These are phyloP conservation scores for Houttuynia cordata DNA, from an alignment of 164 flowering plant genomes.

Conservation along the genomic window DNA sequence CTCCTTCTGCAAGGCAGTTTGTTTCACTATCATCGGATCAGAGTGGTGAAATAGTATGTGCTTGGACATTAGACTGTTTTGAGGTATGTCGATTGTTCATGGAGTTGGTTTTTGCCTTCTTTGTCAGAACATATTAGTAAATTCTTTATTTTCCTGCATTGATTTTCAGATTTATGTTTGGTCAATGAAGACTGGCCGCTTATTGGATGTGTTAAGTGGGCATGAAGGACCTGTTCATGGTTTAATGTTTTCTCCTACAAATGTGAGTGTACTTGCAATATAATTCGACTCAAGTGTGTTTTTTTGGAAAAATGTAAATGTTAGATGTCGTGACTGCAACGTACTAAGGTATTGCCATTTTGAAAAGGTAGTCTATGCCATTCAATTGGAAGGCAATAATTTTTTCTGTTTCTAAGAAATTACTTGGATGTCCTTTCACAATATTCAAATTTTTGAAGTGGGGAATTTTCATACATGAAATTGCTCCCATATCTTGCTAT, in stretches of 20 bases:
- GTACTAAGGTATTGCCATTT: too few species aligned
- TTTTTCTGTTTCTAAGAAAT: too few species aligned
- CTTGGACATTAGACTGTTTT: conserved; percentile 93
- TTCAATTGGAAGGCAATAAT: too few species aligned
- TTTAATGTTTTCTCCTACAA: conserved; percentile 83
- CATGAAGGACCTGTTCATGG: conserved; percentile 99
- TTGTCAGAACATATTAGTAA: background rate
- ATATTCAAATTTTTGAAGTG: too few species aligned
- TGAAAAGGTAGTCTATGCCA: too few species aligned
- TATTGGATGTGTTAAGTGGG: conserved; percentile 86
- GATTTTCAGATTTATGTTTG: conserved; percentile 72
- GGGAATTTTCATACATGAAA: too few species aligned
- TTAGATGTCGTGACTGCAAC: too few species aligned
- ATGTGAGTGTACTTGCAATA: conserved; percentile 33
- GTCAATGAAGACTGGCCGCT: conserved; percentile 98
- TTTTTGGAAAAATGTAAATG: background rate
- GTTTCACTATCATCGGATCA: conserved; percentile 94
- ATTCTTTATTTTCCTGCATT: background rate
- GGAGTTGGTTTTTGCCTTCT: background rate
- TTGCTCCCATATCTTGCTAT: too few species aligned
- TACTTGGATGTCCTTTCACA: too few species aligned
- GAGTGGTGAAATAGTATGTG: conserved; percentile 97
- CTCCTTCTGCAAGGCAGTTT: conserved; percentile 83
- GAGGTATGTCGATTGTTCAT: conserved; percentile 39
- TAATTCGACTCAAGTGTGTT: background rate